Evolutionary conservation across 2,329 filamentous ascomycete species (phyloP).

Genomic region (Huntiella omanensis): DNA sequence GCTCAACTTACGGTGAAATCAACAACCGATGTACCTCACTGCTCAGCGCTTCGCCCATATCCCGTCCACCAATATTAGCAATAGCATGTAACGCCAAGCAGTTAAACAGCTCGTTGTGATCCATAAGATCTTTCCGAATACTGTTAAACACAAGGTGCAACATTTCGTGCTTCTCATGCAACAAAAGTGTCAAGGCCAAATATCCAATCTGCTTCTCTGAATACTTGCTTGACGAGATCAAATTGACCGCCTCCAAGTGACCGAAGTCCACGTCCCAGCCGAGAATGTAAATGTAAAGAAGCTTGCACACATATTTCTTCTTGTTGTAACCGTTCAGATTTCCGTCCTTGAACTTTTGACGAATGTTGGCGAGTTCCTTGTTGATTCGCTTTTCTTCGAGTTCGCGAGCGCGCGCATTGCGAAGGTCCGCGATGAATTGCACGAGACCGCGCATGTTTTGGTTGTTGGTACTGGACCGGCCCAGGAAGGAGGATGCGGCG

Average conservation of each 20-base stretch:
- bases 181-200: slow-evolving; percentile 86
- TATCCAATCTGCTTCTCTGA: slow-evolving; percentile 99
- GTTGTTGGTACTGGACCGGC: slow-evolving; percentile 45
- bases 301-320: slow-evolving; percentile 99
- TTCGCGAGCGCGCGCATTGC: slow-evolving; percentile 87
- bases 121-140: slow-evolving; percentile 85
- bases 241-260: slow-evolving; percentile 91
- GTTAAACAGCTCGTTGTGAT: slow-evolving; percentile 95
- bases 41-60: slow-evolving; percentile 91
- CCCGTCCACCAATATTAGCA: slow-evolving; percentile 86
- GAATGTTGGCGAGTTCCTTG: slow-evolving; percentile 96
- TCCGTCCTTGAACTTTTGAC: slow-evolving; percentile 94
- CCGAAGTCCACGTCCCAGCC: slow-evolving; percentile 99
- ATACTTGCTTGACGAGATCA: slow-evolving; percentile 92
- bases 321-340: slow-evolving; percentile 92
- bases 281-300: slow-evolving; percentile 96
- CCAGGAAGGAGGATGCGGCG: slow-evolving; percentile 40
- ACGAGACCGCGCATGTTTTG: slow-evolving; percentile 68
- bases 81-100: slow-evolving; percentile 93
- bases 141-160: slow-evolving; percentile 95
- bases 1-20: slow-evolving; percentile 64
- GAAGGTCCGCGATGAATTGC: slow-evolving; percentile 91
- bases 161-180: slow-evolving; percentile 93
- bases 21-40: slow-evolving; percentile 80
- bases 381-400: slow-evolving; percentile 98